Evolutionary conservation across 2,329 filamentous ascomycete species (phyloP).

Genomic region (Penicillium psychrosexuale): DNA sequence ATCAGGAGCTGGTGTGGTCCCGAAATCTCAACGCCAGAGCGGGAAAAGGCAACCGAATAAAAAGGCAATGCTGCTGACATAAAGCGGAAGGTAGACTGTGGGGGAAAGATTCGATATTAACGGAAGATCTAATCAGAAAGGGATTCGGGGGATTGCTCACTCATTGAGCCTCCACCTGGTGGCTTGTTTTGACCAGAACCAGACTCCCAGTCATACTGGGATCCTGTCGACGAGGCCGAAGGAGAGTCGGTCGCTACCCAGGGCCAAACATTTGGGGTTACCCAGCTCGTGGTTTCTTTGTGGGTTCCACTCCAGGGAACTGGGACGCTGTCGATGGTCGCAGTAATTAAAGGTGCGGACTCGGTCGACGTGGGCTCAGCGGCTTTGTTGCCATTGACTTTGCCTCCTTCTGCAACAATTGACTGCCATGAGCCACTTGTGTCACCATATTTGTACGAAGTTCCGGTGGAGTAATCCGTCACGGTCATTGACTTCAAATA

Average conservation of each 20-base stretch:
- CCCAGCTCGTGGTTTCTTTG: slow-evolving; percentile 45
- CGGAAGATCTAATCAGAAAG: slow-evolving; percentile 15
- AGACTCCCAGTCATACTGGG: slow-evolving; percentile 78
- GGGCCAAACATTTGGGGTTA: slow-evolving; percentile 63
- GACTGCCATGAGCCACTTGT: slow-evolving; percentile 74
- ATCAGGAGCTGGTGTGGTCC: slow-evolving; percentile 8
- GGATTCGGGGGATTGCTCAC: slow-evolving; percentile 50
- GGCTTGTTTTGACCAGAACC: slow-evolving; percentile 75
- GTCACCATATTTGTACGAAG: slow-evolving; percentile 77
- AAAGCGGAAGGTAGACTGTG: slow-evolving; percentile 54
- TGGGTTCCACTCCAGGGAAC: slow-evolving; percentile 62
- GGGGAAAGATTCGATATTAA: slow-evolving; percentile 26
- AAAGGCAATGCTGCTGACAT: slow-evolving; percentile 50
- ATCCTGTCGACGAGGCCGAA: slow-evolving; percentile 46
- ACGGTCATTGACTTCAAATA: slow-evolving; percentile 70
- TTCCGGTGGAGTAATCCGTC: slow-evolving; percentile 90
- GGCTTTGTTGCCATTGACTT: slow-evolving; percentile 62
- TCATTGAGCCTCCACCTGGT: slow-evolving; percentile 64
- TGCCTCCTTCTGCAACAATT: slow-evolving; percentile 76
- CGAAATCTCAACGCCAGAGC: slow-evolving; percentile 44
- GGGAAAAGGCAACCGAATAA: slow-evolving; percentile 46
- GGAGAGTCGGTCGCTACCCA: slow-evolving; percentile 60
- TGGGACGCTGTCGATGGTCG: slow-evolving; percentile 59
- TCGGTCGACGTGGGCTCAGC: slow-evolving; percentile 42
- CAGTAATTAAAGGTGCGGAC: slow-evolving; percentile 61